Evolutionary conservation across 2,329 filamentous ascomycete species (phyloP), one percentile per base, ranked within the genome.

Genomic region (Fusarium cicatricum): DNA sequence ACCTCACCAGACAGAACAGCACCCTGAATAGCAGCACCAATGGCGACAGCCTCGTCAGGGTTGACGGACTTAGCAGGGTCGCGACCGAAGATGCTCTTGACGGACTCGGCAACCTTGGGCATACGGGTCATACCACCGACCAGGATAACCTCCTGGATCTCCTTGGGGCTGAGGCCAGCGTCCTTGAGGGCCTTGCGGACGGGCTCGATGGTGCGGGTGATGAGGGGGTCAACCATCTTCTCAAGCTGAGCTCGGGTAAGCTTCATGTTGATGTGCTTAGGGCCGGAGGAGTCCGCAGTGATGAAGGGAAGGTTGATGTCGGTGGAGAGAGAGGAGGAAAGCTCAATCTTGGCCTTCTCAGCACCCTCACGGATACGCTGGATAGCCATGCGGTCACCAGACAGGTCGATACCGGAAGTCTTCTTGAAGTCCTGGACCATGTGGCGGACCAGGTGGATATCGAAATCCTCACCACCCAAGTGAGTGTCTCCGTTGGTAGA

Each of bases 81-180:
- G 75, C 93, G 93, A 67, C 93, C 93, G 78, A 98, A 98, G 77
- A 97, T 93, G 82, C 82, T 87, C 90, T 97, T 97, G 77, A 97
- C 93, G 38, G 92, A 95, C 82, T 97, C 92, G 62, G 87, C 85
- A 67, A 98, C 94, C 90, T 97, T 97, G 77, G 94, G 94, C 93
- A 98, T 98, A 83, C 94, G 94, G 71, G 94, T 97, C 93, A 97
- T 97, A 81, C 94, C 94, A 88, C 94, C 94, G 51, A 98, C 94
- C 37, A 98, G 89, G 77, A 98, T 97, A 69, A 98, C 91, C 76
- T 98, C 94, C 80, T 97, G 91, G 75, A 98, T 96, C 60, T 97
- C 93, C 82, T 92, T 96, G 70, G 93, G 87, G 77, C 91, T 83
- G 40, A 98, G 87, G 78, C 89, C 88, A 75, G 94, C 94, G 78